Evolutionary conservation across 1,284 basidiomycete genomes (phyloP).

Genomic region (Tylopilus sp.): DNA sequence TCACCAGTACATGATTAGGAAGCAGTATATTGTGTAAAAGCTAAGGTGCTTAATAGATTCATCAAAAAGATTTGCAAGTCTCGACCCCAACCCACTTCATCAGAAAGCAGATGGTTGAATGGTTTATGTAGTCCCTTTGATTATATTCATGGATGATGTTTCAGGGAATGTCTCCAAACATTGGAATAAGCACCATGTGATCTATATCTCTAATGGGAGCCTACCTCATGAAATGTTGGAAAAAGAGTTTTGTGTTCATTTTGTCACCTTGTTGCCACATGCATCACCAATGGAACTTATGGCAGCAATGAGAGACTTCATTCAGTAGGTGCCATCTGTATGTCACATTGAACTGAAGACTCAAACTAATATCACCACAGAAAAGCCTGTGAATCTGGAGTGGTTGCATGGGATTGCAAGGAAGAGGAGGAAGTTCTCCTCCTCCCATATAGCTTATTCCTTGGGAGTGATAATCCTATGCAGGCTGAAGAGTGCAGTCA

Average conservation of each 20-base stretch:
- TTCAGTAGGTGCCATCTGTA: no score
- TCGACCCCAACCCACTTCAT: constrained; percentile 26
- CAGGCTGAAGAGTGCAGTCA: constrained; percentile 46
- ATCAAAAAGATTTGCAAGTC: background rate
- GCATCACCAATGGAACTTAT: constrained; percentile 40
- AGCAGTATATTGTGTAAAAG: no score
- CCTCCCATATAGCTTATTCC: constrained; percentile 21
- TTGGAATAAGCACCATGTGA: constrained; percentile 46
- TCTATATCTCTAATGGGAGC: constrained; percentile 40
- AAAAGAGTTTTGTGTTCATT: constrained; percentile 40
- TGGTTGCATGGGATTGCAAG: no score
- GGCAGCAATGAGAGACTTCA: background rate
- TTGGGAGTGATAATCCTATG: constrained; percentile 47
- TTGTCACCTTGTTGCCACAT: constrained; percentile 41
- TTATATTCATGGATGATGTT: constrained; percentile 44
- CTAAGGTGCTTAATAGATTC: no score
- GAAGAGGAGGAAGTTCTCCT: no score
- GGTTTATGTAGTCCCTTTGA: constrained; percentile 34
- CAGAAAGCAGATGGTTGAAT: constrained; percentile 19
- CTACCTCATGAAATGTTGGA: constrained; percentile 25
- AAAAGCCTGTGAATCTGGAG: no score
- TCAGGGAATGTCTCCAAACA: constrained; percentile 46
- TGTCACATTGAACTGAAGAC: no score
- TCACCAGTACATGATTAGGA: no score
- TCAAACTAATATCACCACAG: no score